These are phyloP conservation scores for Fusarium verticillioides DNA, from an alignment of 2,329 filamentous ascomycete genomes.

Conservation along the genomic window DNA sequence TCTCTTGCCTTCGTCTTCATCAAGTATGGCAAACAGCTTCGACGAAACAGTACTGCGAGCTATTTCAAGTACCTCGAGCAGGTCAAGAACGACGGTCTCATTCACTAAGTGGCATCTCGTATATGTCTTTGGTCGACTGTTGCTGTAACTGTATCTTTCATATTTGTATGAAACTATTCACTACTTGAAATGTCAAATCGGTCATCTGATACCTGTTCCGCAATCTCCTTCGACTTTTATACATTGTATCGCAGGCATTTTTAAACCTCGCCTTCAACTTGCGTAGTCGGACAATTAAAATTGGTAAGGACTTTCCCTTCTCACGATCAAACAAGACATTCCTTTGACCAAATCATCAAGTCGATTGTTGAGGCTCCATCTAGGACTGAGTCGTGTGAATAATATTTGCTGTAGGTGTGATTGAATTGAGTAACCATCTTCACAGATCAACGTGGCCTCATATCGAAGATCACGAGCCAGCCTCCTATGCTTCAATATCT, in stretches of 20 bases:
- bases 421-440: fast-evolving
- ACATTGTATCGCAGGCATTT: neutral
- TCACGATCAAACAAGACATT: neutral
- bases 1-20: neutral
- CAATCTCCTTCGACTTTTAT: fast-evolving
- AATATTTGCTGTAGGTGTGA: neutral
- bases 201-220: fast-evolving
- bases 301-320: neutral
- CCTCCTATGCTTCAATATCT: fast-evolving
- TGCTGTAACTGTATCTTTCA: neutral
- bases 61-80: neutral
- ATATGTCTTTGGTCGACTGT: fast-evolving
- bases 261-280: fast-evolving
- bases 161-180: fast-evolving
- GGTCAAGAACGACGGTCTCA: neutral
- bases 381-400: fast-evolving
- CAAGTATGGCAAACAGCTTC: neutral
- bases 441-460: neutral
- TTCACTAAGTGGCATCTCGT: neutral
- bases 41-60: neutral
- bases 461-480: neutral
- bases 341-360: neutral
- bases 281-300: neutral
- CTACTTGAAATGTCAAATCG: fast-evolving
- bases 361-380: fast-evolving